Conservation (phyloP, 306 rosid genomes). For the Hippophae rhamnoides region DNA sequence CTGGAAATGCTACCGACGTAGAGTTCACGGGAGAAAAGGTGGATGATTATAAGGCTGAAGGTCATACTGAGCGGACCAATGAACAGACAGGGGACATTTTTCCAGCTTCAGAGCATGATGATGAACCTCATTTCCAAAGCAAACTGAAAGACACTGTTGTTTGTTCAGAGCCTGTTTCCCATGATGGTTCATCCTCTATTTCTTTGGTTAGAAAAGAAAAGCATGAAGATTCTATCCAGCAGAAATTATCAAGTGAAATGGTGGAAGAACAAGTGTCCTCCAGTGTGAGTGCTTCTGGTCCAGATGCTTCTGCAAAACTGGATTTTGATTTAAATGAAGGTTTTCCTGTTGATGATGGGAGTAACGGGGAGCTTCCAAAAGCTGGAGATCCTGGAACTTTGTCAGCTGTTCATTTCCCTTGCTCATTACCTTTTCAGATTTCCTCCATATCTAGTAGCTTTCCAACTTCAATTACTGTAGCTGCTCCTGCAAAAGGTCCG, state of each 20-base stretch:
- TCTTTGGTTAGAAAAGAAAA: conserved; percentile 19
- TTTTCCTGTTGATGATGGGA: conserved; percentile 50
- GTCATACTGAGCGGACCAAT: conserved; percentile 13
- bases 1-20: conserved; percentile 16
- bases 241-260: conserved; percentile 38
- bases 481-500: conserved; percentile 63
- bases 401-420: conserved; percentile 29
- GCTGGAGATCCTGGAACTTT: conserved; percentile 25
- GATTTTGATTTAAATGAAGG: conserved; percentile 76
- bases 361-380: conserved; percentile 31
- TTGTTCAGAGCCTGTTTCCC: conserved; percentile 8
- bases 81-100: conserved; percentile 14
- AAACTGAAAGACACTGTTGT: conserved; percentile 17
- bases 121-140: conserved; percentile 11
- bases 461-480: conserved; percentile 50
- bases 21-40: conserved; percentile 19
- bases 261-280: conserved; percentile 49
- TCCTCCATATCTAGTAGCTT: conserved; percentile 32
- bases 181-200: conserved; percentile 7
- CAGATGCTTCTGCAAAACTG: conserved; percentile 41
- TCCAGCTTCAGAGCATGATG: conserved; percentile 6
- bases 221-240: conserved; percentile 14
- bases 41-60: conserved; percentile 16
- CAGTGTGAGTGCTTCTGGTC: conserved; percentile 29
- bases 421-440: conserved; percentile 44